Percentiles rank a stretch among this genome's conserved stretches.
These are phyloP conservation scores for Ilex aquifolium DNA, from an alignment of 257 asterid species.

Conservation along the genomic window DNA sequence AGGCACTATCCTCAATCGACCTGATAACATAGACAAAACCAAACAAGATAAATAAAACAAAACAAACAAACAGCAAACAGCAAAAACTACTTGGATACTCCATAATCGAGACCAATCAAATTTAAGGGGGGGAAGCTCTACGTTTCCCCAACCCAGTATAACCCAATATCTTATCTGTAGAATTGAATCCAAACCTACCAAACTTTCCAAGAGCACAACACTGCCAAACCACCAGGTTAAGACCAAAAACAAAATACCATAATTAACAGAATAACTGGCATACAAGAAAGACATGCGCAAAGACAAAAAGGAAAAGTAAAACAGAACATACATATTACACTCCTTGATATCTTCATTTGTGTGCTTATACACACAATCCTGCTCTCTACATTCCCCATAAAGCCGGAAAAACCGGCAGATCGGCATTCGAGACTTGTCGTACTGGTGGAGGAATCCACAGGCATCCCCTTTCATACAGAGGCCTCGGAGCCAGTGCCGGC, in stretches of 20 bases:
- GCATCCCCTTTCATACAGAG: constrained; percentile 91
- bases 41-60: too few relatives aligned
- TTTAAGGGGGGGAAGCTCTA: too few relatives aligned
- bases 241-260: constrained; percentile 3
- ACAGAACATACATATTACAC: constrained; percentile 69
- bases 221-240: too few relatives aligned
- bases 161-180: too few relatives aligned
- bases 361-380: constrained; percentile 90
- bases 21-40: too few relatives aligned
- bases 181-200: too few relatives aligned
- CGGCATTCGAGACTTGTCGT: constrained; percentile 87
- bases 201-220: too few relatives aligned
- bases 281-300: background rate
- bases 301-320: background rate
- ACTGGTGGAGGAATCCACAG: constrained; percentile 89
- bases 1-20: too few relatives aligned
- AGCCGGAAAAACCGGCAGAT: constrained; percentile 75
- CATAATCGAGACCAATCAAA: too few relatives aligned
- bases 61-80: too few relatives aligned
- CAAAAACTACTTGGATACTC: too few relatives aligned
- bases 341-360: constrained; percentile 94
- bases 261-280: background rate
- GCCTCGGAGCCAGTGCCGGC: constrained; percentile 86
- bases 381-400: constrained; percentile 90
- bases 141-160: too few relatives aligned